Conservation (phyloP, 2,329 filamentous ascomycete genomes). For the Calonectria pteridis region DNA sequence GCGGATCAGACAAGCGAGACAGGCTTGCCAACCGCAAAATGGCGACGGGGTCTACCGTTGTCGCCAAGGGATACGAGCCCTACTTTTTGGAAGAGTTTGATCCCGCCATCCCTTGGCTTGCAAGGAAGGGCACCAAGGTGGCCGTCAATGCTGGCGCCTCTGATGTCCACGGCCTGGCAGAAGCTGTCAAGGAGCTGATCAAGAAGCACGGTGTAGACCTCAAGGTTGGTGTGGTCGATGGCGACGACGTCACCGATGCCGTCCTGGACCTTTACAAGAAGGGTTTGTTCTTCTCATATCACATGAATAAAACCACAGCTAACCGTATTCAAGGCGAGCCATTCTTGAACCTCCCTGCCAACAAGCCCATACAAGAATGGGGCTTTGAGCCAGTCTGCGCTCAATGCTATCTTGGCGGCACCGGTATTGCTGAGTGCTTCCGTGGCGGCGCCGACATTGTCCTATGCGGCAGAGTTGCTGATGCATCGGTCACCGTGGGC, state of each 20-base stretch:
- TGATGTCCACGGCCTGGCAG: conserved; percentile 43
- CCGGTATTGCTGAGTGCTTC: conserved; percentile 57
- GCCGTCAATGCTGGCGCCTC: conserved; percentile 53
- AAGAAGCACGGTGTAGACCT: conserved; percentile 48
- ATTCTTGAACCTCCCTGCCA: conserved; percentile 37
- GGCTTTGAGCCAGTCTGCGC: conserved; percentile 43
- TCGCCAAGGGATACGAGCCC: conserved; percentile 57
- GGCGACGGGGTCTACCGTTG: conserved; percentile 43
- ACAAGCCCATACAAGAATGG: conserved; percentile 45
- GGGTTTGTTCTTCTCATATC: not conserved
- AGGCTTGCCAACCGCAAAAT: conserved; percentile 37
- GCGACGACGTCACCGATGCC: conserved; percentile 49
- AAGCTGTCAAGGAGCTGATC: conserved; percentile 38
- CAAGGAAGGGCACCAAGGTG: conserved; percentile 48
- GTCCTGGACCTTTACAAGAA: conserved; percentile 42
- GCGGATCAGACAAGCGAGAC: conserved; percentile 45
- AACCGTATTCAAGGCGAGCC: conserved; percentile 27
- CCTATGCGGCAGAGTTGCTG: conserved; percentile 60
- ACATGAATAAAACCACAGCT: not conserved
- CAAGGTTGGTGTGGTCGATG: conserved; percentile 51
- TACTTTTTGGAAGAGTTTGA: conserved; percentile 48
- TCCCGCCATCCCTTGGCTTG: conserved; percentile 48
- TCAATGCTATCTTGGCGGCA: conserved; percentile 61
- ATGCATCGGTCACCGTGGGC: conserved; percentile 64
- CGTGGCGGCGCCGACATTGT: conserved; percentile 58